These are phyloP conservation scores for Sindora glabra DNA, from an alignment of 306 rosid genomes.

Conservation along the genomic window DNA sequence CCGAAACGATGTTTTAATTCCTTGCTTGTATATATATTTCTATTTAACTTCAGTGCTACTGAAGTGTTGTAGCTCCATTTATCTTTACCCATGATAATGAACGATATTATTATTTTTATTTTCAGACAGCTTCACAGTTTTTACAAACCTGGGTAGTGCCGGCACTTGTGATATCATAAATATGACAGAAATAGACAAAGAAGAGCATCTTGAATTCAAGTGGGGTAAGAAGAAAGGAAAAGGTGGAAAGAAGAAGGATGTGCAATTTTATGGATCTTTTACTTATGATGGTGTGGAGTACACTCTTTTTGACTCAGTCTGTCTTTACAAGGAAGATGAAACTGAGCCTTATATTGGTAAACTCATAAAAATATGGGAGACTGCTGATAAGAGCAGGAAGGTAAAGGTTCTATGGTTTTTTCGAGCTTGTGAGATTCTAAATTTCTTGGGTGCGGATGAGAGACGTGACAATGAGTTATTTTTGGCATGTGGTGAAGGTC, in stretches of 20 bases:
- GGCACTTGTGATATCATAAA: constrained; percentile 12
- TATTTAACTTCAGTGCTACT: too few species aligned
- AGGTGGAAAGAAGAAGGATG: constrained; percentile 50
- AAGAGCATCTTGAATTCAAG: constrained; percentile 36
- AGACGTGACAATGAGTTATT: constrained; percentile 49
- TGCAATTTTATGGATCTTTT: constrained; percentile 60
- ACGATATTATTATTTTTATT: background rate
- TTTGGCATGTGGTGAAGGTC: constrained; percentile 74
- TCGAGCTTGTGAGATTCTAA: constrained; percentile 61
- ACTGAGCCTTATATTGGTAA: constrained; percentile 65
- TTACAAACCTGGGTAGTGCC: too few species aligned
- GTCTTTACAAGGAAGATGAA: constrained; percentile 56
- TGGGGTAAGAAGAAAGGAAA: constrained; percentile 51
- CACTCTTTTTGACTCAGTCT: constrained; percentile 57
- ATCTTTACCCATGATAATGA: too few species aligned
- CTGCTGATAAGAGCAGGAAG: constrained; percentile 39
- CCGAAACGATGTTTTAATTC: too few species aligned
- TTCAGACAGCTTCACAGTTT: background rate
- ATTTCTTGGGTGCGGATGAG: constrained; percentile 36
- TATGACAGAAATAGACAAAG: constrained; percentile 33
- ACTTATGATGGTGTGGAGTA: constrained; percentile 59
- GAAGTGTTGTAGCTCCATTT: too few species aligned
- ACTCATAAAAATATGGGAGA: constrained; percentile 66
- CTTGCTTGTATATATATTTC: too few species aligned
- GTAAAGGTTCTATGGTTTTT: constrained; percentile 83